These are phyloP conservation scores for Yamadazyma sp. DNA, from an alignment of 805 yeast genomes.

Conservation along the genomic window DNA sequence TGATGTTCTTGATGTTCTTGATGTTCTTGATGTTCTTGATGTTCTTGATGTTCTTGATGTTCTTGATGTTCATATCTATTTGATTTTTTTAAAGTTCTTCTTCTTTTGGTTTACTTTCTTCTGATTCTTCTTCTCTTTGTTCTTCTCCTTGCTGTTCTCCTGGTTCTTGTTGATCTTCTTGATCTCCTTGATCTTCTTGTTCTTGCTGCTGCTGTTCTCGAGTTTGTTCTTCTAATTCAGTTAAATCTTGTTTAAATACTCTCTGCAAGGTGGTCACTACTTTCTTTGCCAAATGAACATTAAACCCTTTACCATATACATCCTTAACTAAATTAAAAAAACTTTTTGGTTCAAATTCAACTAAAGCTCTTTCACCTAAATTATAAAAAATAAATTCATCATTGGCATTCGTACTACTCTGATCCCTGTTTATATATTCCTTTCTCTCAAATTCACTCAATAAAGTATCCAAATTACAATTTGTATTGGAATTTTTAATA, in stretches of 20 bases:
- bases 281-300: constrained; percentile 16
- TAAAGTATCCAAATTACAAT: constrained; percentile 20
- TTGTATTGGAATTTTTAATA: constrained; percentile 18
- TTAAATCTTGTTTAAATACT: constrained; percentile 18
- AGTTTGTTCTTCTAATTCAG: background rate
- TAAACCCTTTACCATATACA: constrained; percentile 24
- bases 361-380: constrained; percentile 30
- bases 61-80: too few species aligned
- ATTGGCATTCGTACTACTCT: constrained; percentile 8
- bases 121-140: background rate
- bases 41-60: too few species aligned
- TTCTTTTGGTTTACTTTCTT: too few species aligned
- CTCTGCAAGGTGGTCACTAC: constrained; percentile 22
- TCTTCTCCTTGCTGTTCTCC: background rate
- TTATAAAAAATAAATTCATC: constrained; percentile 20
- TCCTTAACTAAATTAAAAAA: constrained; percentile 23
- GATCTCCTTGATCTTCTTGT: too few species aligned
- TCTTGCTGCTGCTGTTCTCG: background rate
- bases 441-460: constrained; percentile 24
- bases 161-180: background rate
- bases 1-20: too few species aligned
- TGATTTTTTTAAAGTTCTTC: too few species aligned
- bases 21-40: too few species aligned
- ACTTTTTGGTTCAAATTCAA: constrained; percentile 30
- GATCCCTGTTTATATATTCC: constrained; percentile 25